Base-by-base conservation (phyloP, 768 basidiomycete species). In the Albatrellus ellisii region DNA sequence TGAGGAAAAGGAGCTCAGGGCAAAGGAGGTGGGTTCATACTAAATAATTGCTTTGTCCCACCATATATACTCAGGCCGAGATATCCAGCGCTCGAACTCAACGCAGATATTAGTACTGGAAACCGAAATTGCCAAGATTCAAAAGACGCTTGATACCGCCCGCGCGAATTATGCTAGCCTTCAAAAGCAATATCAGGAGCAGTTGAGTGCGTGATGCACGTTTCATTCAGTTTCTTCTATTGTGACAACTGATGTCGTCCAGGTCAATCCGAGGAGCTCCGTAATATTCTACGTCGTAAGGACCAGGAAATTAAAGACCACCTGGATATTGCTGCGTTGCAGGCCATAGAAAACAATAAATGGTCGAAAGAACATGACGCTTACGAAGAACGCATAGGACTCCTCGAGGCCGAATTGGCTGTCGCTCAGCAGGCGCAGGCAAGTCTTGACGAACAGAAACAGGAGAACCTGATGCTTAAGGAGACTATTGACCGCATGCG, bases 401-500 rank as follows among this genome's bases (percentile, higher is more conserved):
- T 67, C 6, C 72, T 94, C n/a, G 83, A 90, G 52, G 52, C 62
- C 6, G 89, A 94, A 43, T 68, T 97, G 2, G 57, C 58, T 3
- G 54, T 72, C 20, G 85, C 88, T 4, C 75, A 80, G 39, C 71
- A 77, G 51, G 78, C 82, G 1, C 79, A 86, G 41, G 71, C 66
- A 0, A 72, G 77, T 45, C 70, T 95, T 27, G 88, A 92, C 45
- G 80, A 84, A 52, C 92, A 97, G 66, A 95, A 95, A 64, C 86
- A 89, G 53, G 88, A 92, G 67, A 97, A 95, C 54, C 56, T 94
- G 50, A 62, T 88, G 54, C 68, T 97, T 46, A 94, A 94, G 56
- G 92, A 97, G 67, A 95, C 91, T 2, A 97, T 97, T 51, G 91
- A 95, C 56, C 73, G 90, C 36, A 80, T 95, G 74, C 71, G 87